Base-by-base conservation (phyloP, 345 rosid genomes). In the Camelina hispida region DNA sequence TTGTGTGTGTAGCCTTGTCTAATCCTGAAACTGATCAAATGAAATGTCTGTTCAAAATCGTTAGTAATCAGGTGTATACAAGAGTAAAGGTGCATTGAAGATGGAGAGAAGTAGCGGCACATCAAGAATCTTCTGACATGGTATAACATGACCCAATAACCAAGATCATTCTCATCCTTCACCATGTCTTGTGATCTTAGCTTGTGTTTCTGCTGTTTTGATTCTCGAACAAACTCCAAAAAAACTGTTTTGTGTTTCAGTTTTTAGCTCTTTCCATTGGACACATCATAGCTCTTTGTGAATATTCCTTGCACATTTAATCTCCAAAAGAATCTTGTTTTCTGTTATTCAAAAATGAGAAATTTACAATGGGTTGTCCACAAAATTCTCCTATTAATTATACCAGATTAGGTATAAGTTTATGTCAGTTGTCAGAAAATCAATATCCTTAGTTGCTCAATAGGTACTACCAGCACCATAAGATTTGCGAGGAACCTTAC, bases 181-280 rank as follows among this genome's bases (percentile, higher is more conserved):
- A 37, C 51, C 28, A 25, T 51, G 74, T 51, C 20, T 75, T 51
- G 46, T 48, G 72, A 58, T 58, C 72, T 66, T 74, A 47, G 72
- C 34, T 58, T 28, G 4, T 60, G 28, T 34, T 46, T 72, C 32
- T 52, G 43, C 4, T 43, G 48, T 44, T 4, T 54, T 63, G 65
- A 23, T 20, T 64, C 12, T 48, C 58, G 17, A 16, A 42, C 46
- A 35, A n/a, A 48, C 52, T 55, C 57, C 30, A 34, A 72, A 38
- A 54, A 53, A 15, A 1, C 25, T 16, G n/a, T 44, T 10, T 35
- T 73, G 58, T 58, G 38, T 58, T 20, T 57, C 14, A 57, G 42
- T n/a, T 32, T 57, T 57, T 57, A 17, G 48, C 12, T 65, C 42
- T 6, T 16, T 30, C 6, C 23, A 10, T 72, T 68, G 38, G 63